Base-by-base conservation (phyloP, 345 rosid species). In the Brassica rapa region DNA sequence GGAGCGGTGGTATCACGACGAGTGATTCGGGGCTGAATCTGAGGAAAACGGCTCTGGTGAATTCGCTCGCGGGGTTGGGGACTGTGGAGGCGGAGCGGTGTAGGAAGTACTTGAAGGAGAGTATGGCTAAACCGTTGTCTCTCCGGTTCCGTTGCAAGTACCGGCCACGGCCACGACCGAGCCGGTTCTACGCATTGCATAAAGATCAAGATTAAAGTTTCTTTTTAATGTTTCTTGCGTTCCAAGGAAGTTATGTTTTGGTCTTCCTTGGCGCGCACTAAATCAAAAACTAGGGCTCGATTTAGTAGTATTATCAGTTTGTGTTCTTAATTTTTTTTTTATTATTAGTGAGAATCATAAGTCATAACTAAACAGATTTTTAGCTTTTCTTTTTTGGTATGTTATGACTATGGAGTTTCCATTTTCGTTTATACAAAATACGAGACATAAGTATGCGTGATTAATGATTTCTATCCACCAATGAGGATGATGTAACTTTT, bases 1-100 rank as follows among this genome's bases (percentile, higher is more conserved):
- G 56, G 2, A 4, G 56, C 8, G 5, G 56, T 15, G 5, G 56
- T 15, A 3, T n/a, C 56, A 49, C 56, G 56, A 49, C 56, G 56
- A 49, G 56, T 4, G 19, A 53, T 16, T 53, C 59, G 24, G 24
- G 59, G 8, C 59, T 80, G 65, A 59, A 75, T 19, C 73, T 75
- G 59, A 65, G 92, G n/a, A 86, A 91, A 78, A 78, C 91, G 21
- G 98, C 93, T 24, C 85, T 93, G 91, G 73, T 84, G 74, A 93
- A 93, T 79, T 93, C 90, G 23, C 83, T 93, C 25, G 93, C 87
- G 49, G 85, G 88, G 77, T 86, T 94, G 11, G 87, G 92, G 0
- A 86, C 88, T 23, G 92, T 86, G 4, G 98, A 92, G 49, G 91
- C 94, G 0, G 93, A 88, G 61, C 32, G 88, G 49, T 91, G 89